Evolutionary conservation across 345 rosid species (phyloP).

Genomic region (Ceriops decandra): DNA sequence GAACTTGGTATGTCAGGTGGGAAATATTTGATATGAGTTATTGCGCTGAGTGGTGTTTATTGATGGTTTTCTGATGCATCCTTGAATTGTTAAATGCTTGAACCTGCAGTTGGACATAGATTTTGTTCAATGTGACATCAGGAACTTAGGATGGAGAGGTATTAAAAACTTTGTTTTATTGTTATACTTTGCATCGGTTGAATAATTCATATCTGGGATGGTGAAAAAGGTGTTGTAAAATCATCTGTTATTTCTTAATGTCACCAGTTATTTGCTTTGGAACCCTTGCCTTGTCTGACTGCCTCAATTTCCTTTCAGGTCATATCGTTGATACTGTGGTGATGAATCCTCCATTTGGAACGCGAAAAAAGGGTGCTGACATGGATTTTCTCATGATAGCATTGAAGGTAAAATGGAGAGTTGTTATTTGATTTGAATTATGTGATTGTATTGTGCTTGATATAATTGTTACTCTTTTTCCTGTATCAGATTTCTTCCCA

Average conservation of each 20-base stretch:
- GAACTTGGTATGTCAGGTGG: not conserved
- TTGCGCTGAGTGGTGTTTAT: not conserved
- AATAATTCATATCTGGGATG: not conserved
- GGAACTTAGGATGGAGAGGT: constrained; percentile 70
- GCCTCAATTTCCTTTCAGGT: constrained; percentile 34
- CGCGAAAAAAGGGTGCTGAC: constrained; percentile 84
- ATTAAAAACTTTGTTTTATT: constrained; percentile 1
- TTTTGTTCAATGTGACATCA: constrained; percentile 67
- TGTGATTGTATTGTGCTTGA: not conserved
- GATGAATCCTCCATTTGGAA: constrained; percentile 98
- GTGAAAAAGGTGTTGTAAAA: not conserved
- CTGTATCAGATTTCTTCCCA: constrained; percentile 60
- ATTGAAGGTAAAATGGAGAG: constrained; percentile 46
- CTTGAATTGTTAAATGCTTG: constrained; percentile 8
- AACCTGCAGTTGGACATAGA: constrained; percentile 68
- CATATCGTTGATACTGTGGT: constrained; percentile 68
- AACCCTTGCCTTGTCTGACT: constrained; percentile 5
- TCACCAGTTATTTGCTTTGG: not conserved
- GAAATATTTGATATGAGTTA: not conserved
- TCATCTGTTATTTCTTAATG: not conserved
- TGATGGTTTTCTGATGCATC: constrained; percentile 16
- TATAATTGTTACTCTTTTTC: not conserved
- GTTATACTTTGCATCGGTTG: not conserved
- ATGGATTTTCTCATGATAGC: constrained; percentile 75
- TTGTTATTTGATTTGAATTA: constrained; percentile 6